These are phyloP conservation scores for Debaryomyces coudertii DNA, from an alignment of 1,139 yeast genomes.

Conservation along the genomic window DNA sequence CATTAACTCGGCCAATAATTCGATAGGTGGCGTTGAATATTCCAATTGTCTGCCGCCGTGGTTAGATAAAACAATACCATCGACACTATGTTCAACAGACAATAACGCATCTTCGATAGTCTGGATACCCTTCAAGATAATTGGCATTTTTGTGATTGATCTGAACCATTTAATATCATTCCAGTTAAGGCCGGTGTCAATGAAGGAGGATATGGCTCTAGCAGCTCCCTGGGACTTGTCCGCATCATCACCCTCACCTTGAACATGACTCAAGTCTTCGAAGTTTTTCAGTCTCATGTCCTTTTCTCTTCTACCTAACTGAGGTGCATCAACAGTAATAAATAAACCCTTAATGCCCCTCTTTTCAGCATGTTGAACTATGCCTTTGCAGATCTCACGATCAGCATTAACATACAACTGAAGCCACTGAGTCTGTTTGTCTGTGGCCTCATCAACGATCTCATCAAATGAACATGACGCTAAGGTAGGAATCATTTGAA, in stretches of 20 bases:
- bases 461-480: constrained; percentile 79
- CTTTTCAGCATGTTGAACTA: constrained; percentile 71
- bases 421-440: constrained; percentile 70
- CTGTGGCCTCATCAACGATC: constrained; percentile 59
- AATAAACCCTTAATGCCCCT: constrained; percentile 80
- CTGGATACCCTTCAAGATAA: constrained; percentile 72
- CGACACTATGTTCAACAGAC: constrained; percentile 65
- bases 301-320: constrained; percentile 87
- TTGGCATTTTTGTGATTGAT: constrained; percentile 62
- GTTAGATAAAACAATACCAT: constrained; percentile 67
- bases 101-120: constrained; percentile 65
- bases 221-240: constrained; percentile 86
- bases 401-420: constrained; percentile 82
- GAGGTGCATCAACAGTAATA: constrained; percentile 93
- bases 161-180: constrained; percentile 62
- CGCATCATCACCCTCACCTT: constrained; percentile 62
- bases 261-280: constrained; percentile 47
- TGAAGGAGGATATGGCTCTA: constrained; percentile 79
- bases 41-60: constrained; percentile 81
- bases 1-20: constrained; percentile 65
- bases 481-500: constrained; percentile 82
- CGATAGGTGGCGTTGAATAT: constrained; percentile 67
- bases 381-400: constrained; percentile 52
- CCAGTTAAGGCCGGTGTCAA: constrained; percentile 80
- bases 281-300: constrained; percentile 52